These are phyloP conservation scores for Ophiostoma angusticollis DNA, from an alignment of 2,329 filamentous ascomycete species.

Conservation along the genomic window DNA sequence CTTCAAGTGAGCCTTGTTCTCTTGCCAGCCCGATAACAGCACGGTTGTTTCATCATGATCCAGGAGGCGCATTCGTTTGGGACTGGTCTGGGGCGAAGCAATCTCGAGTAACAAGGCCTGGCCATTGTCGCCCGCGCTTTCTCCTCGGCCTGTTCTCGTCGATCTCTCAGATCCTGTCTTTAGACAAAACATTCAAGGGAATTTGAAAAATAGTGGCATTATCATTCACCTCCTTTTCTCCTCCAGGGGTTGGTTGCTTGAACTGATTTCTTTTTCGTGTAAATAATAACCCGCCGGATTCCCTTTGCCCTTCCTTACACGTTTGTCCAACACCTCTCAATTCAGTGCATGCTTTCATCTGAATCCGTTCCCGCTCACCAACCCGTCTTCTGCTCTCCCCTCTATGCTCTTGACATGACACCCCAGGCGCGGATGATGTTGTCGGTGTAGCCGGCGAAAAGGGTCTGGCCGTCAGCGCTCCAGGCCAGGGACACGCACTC, in stretches of 20 bases:
- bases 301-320: conserved; percentile 4
- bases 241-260: conserved; percentile 6
- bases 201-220: conserved; percentile 6
- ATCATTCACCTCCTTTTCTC: conserved; percentile 8
- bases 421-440: conserved; percentile 98
- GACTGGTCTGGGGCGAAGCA: no score
- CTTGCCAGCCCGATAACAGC: no score
- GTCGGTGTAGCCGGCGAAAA: conserved; percentile 99
- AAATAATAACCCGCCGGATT: conserved; percentile 1
- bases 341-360: not conserved
- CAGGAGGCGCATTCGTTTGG: no score
- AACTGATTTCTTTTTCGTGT: conserved; percentile 2
- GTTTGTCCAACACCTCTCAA: not conserved
- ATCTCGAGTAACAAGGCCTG: no score
- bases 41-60: no score
- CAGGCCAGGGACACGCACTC: conserved; percentile 97
- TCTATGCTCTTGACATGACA: conserved; percentile 86
- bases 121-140: no score
- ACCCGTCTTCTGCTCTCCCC: not conserved
- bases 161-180: conserved; percentile 22
- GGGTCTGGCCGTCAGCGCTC: conserved; percentile 95
- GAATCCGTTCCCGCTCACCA: not conserved
- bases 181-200: no score
- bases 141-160: conserved; percentile 25
- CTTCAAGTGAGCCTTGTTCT: no score